phyloP scores from a whole-genome alignment of 352 stramenopile species.

The Phytopythium delawarense region DNA sequence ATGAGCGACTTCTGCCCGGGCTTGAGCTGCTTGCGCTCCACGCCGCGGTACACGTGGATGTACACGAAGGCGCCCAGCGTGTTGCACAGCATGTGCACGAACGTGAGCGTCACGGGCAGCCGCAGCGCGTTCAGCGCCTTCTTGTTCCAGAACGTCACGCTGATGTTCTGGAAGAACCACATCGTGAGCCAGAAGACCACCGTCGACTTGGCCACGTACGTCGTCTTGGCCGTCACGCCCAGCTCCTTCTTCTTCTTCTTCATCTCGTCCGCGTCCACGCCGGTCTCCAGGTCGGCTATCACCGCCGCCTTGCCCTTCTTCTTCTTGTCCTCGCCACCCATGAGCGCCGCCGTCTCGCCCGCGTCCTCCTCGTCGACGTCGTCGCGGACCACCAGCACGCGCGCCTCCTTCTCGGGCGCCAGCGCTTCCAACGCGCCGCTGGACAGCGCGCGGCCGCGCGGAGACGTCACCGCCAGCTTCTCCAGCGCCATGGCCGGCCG shows the following conservation, averaged over 20 bases:
- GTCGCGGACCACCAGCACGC: not conserved
- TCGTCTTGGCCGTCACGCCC: constrained; percentile 36
- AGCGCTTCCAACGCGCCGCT: not conserved
- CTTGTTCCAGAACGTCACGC: constrained; percentile 95
- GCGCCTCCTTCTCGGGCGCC: not conserved
- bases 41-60: constrained; percentile 61
- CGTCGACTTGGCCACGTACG: constrained; percentile 58
- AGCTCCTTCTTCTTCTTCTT: constrained; percentile 2
- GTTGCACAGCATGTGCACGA: constrained; percentile 95
- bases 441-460: not conserved
- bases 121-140: constrained; percentile 75
- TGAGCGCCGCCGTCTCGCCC: constrained; percentile 1
- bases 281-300: constrained; percentile 12
- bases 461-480: constrained; percentile 1
- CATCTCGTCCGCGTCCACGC: constrained; percentile 9
- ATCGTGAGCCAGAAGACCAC: constrained; percentile 81
- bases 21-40: constrained; percentile 66
- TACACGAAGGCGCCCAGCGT: constrained; percentile 81
- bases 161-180: constrained; percentile 91
- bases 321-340: not conserved
- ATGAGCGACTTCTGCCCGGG: constrained; percentile 65
- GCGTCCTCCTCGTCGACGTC: not conserved
- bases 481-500: constrained; percentile 5
- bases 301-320: constrained; percentile 6
- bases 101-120: constrained; percentile 81